phyloP scores from a whole-genome alignment of 495 filamentous ascomycete species.

The Penicillium egyptiacum region DNA sequence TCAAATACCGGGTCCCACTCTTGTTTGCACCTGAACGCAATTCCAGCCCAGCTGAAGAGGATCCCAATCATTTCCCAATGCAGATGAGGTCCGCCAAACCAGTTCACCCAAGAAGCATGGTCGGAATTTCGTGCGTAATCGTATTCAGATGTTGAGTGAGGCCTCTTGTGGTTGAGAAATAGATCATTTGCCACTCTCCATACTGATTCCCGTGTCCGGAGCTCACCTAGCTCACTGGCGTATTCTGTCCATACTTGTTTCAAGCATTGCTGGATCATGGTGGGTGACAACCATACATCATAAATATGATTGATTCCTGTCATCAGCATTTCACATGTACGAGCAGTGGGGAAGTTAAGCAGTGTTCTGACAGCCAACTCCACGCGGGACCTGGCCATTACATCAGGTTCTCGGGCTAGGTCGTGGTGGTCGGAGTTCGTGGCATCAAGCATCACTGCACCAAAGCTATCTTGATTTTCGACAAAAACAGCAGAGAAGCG shows the following conservation, averaged over 20 bases:
- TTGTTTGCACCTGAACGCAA: not conserved
- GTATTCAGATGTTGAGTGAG: not conserved
- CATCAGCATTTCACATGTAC: not conserved
- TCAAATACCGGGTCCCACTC: not conserved
- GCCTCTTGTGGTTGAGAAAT: not conserved
- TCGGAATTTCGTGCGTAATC: not conserved
- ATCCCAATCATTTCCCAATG: not conserved
- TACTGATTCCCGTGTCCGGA: not conserved
- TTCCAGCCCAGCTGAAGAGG: not conserved
- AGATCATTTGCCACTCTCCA: not conserved
- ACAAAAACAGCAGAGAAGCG: not conserved
- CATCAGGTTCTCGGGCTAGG: not conserved
- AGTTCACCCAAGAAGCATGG: not conserved
- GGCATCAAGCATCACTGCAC: not conserved
- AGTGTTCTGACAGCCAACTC: not conserved
- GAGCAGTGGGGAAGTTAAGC: not conserved
- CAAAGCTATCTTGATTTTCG: not conserved
- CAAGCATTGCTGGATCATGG: not conserved
- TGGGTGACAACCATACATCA: not conserved
- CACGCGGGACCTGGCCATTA: not conserved
- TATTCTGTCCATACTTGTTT: constrained; percentile 2
- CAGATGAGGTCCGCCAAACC: not conserved
- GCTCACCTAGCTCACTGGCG: not conserved
- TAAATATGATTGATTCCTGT: not conserved
- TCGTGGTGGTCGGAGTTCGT: not conserved